These are phyloP conservation scores for Panaeolus papilionaceus DNA, from an alignment of 768 basidiomycete genomes.

Conservation along the genomic window DNA sequence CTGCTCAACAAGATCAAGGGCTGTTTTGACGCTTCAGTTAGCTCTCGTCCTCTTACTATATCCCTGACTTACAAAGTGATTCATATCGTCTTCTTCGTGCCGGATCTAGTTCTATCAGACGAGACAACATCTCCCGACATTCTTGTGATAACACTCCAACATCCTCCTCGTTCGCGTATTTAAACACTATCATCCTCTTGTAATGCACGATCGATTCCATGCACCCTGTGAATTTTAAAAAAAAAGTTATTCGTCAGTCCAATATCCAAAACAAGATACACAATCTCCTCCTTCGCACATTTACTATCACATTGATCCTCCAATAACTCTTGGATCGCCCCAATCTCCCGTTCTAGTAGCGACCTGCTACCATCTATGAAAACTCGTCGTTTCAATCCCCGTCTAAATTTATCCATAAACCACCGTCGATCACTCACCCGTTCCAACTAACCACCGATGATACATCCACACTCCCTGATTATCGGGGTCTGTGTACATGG, in stretches of 20 bases:
- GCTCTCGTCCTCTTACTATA: not conserved
- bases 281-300: slow-evolving; percentile 58
- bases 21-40: not conserved
- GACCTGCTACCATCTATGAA: slow-evolving; percentile 59
- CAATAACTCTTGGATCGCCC: slow-evolving; percentile 80
- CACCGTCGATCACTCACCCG: slow-evolving; percentile 53
- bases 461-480: slow-evolving; percentile 99
- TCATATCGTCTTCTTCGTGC: slow-evolving; percentile 70
- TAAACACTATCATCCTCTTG: slow-evolving; percentile 67
- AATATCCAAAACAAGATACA: slow-evolving; percentile 1
- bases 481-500: slow-evolving; percentile 94
- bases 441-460: slow-evolving; percentile 94
- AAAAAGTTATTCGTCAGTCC: slow-evolving; percentile 5
- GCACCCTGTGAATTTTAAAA: slow-evolving; percentile 68
- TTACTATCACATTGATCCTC: slow-evolving; percentile 93
- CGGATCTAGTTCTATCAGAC: slow-evolving; percentile 69
- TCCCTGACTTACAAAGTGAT: slow-evolving; percentile 57
- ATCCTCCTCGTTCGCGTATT: slow-evolving; percentile 44
- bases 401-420: not conserved
- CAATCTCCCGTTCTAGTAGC: slow-evolving; percentile 77
- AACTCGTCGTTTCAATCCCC: slow-evolving; percentile 11
- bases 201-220: slow-evolving; percentile 92
- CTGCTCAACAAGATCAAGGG: not conserved
- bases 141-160: slow-evolving; percentile 45
- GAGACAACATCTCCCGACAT: slow-evolving; percentile 57